Evolutionary conservation across 2,329 filamentous ascomycete genomes (phyloP), one percentile per base, ranked within the genome.

Genomic region (Sclerotiophoma versabilis): DNA sequence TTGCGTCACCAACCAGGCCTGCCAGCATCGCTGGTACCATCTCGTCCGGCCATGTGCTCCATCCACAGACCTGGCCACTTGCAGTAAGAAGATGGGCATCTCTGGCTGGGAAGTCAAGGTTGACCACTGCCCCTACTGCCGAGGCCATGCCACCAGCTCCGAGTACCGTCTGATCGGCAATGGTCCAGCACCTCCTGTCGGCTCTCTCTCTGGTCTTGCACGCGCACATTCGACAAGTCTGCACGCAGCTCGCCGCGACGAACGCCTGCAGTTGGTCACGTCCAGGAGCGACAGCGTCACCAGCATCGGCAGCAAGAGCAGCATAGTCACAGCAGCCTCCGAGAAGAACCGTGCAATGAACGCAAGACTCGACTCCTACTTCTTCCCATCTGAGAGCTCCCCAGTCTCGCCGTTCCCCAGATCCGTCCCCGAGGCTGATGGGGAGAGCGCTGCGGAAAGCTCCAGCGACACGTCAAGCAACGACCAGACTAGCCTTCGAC

Each of bases 21-120:
- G 80, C 74, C 69, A 73, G 49, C 80, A 82, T 59, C 76, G 80
- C 56, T 82, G 79, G 79, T 81, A 80, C 69, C 75, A 79, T 54
- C 75, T 82, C 23, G 68, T 77, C 27, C 72, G 74, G 30, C 67
- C 78, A 37, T 82, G 80, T 71, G 68, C 66, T 23, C 72, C 76
- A 2, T 70, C 71, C 41, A 74, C 70, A 63, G 77, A 81, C 60
- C 77, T 82, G 47, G 65, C 76, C 64, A 80, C 80, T 66, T 82
- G 80, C 63, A 64, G 72, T 4, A 70, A 72, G 55, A 78, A 76
- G 63, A 72, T 82, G 29, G 72, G 72, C 33, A 72, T 82, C 44
- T 73, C 78, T 58, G 80, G 80, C 45, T 82, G 80, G 80, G 80
- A 82, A 66, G 78, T 74, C 58, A 77, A 79, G 57, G 75, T 73